phyloP scores from a whole-genome alignment of 2,329 filamentous ascomycete genomes.

The Colletotrichum lini region DNA sequence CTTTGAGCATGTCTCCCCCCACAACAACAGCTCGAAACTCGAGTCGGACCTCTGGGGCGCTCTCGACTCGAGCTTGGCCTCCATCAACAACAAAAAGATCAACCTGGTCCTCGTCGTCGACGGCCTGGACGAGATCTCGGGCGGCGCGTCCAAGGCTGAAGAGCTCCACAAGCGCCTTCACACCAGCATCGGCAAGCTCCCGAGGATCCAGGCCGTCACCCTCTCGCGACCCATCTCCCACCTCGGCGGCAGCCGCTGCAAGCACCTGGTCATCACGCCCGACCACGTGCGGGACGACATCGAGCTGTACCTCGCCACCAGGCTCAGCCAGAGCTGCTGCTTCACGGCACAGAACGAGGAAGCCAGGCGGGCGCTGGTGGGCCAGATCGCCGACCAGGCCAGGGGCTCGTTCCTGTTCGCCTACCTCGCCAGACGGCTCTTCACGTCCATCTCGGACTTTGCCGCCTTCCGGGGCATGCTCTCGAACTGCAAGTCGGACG shows the following conservation, averaged over 20 bases:
- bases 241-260: conserved; percentile 48
- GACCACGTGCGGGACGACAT: conserved; percentile 54
- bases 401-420: conserved; percentile 57
- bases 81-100: conserved; percentile 47
- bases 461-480: conserved; percentile 47
- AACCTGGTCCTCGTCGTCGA: conserved; percentile 54
- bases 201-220: conserved; percentile 51
- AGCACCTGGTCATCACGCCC: conserved; percentile 51
- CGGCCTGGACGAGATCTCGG: conserved; percentile 54
- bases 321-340: conserved; percentile 45
- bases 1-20: conserved; percentile 47
- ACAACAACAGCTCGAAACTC: conserved; percentile 46
- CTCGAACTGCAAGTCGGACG: conserved; percentile 44
- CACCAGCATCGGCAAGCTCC: conserved; percentile 47
- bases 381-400: conserved; percentile 50
- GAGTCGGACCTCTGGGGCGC: conserved; percentile 52
- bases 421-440: conserved; percentile 50
- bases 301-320: conserved; percentile 47
- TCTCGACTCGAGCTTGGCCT: conserved; percentile 51
- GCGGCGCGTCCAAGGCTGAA: conserved; percentile 44
- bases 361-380: conserved; percentile 46
- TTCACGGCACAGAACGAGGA: conserved; percentile 41
- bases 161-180: conserved; percentile 52
- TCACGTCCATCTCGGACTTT: conserved; percentile 44
- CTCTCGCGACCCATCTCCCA: conserved; percentile 54